phyloP scores from a whole-genome alignment of 176 grass and related monocot genomes.

The Hordeum vulgare region MorexV3_pseudomolecules_assembly NC_058521.1:47354908-47355407 shows the following conservation, averaged over 20 bases:
- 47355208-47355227: neutral
- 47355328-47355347: slow-evolving; percentile 97
- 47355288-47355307: slow-evolving; percentile 72
- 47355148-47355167: neutral
- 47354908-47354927: neutral
- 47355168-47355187: neutral
- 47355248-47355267: slow-evolving; percentile 90
- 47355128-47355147: neutral
- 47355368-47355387: neutral
- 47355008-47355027: slow-evolving; percentile 93
- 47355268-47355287: slow-evolving; percentile 54
- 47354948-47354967: neutral
- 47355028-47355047: slow-evolving; percentile 80
- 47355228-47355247: slow-evolving; percentile 37
- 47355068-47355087: slow-evolving; percentile 56
- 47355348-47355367: neutral
- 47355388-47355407: neutral
- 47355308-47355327: slow-evolving; percentile 91
- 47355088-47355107: neutral
- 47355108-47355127: neutral
- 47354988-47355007: slow-evolving; percentile 16
- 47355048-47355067: slow-evolving; percentile 90
- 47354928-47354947: neutral
- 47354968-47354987: slow-evolving; percentile 1
- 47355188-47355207: neutral